Evolutionary conservation across 345 rosid genomes (phyloP), one percentile per base, ranked within the genome.

Genomic region (Lepidium didymum): DNA sequence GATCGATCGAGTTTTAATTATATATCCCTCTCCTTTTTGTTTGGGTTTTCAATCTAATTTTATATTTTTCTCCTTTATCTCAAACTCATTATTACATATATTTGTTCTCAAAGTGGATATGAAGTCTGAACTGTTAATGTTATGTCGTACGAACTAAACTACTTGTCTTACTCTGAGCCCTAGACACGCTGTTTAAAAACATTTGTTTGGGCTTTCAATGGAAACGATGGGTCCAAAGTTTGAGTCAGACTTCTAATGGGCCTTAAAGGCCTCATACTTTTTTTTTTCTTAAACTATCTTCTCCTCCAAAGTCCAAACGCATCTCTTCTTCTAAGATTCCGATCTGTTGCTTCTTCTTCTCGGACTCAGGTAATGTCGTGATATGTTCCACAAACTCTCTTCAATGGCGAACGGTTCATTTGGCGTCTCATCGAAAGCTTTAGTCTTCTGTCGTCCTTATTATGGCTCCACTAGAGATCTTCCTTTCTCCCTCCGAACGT

Each of bases 381-480:
- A 63, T 13, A 63, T 72, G 70, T 56, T 37, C n/a, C 59, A 44
- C 12, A 74, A 67, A 59, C 54, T 61, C 50, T 18, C 70, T 16
- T 7, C 63, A 69, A 76, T 76, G 79, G 76, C 79, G 37, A 64
- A 42, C 23, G 64, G 72, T 19, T 42, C 75, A 0, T 65, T 70
- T 25, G 27, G 54, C 3, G 29, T 76, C 5, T 69, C 79, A 49
- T 76, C 71, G 9, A 76, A 45, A 70, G 75, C 79, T 54, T 53
- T 69, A 56, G 71, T 69, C 62, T 50, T 63, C 3, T 64, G 67
- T 15, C 79, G 75, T 34, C 79, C 79, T 63, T 69, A 66, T 37
- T 69, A 69, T 64, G 70, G 54, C 67, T 75, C 71, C 71, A 43
- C 63, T 41, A 69, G 75, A 75, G 75, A 75, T 23, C 75, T 75